These are phyloP conservation scores for Apiotrichum gracile DNA, from an alignment of 1,284 basidiomycete species.

Conservation along the genomic window DNA sequence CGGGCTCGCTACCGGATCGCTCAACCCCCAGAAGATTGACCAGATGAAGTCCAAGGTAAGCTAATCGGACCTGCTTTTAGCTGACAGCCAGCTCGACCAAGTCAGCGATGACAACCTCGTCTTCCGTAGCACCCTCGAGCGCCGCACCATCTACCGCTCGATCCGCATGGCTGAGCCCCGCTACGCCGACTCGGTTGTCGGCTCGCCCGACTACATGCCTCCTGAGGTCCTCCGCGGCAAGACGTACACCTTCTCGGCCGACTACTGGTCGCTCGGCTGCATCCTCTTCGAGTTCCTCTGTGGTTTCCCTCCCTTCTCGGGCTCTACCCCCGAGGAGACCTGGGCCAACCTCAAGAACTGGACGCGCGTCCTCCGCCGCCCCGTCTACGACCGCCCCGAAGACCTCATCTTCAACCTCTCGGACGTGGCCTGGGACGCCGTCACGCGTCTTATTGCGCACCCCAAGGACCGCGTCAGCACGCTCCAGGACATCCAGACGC, in stretches of 20 bases:
- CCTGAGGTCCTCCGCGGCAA: conserved; percentile 88
- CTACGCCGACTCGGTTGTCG: conserved; percentile 96
- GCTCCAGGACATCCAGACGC: conserved; percentile 64
- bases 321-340: conserved; percentile 91
- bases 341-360: conserved; percentile 99
- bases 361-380: conserved; percentile 81
- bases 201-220: conserved; percentile 83
- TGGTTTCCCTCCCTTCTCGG: conserved; percentile 96
- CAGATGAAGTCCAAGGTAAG: conserved; percentile 82
- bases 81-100: conserved; percentile 68
- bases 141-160: conserved; percentile 89
- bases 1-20: conserved; percentile 90
- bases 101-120: conserved; percentile 91
- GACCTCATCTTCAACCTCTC: conserved; percentile 96
- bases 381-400: conserved; percentile 92
- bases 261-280: conserved; percentile 98
- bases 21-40: conserved; percentile 93
- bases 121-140: conserved; percentile 87
- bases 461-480: conserved; percentile 72
- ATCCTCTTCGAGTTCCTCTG: conserved; percentile 95
- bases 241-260: conserved; percentile 90
- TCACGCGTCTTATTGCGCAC: conserved; percentile 71
- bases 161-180: conserved; percentile 85
- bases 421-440: conserved; percentile 93
- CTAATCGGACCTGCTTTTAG: background rate